Percentiles rank a stretch among this genome's conserved stretches.
These are phyloP conservation scores for Biscutella laevigata DNA, from an alignment of 441 rosid species.

Conservation along the genomic window DNA sequence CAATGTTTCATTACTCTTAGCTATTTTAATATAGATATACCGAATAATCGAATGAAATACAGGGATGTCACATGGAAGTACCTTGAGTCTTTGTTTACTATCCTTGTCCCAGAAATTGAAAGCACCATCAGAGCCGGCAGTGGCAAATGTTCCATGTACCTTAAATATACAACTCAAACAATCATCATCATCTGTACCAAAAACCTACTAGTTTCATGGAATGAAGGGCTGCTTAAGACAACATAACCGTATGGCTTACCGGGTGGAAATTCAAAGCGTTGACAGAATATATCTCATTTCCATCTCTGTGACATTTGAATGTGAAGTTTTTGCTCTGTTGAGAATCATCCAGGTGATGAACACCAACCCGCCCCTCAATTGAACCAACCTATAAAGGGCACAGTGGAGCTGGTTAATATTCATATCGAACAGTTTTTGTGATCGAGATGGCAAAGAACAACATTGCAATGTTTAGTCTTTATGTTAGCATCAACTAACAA, in stretches of 20 bases:
- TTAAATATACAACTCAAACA: constrained; percentile 22
- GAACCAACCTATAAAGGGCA: constrained; percentile 64
- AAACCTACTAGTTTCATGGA: neutral
- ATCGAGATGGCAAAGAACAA: neutral
- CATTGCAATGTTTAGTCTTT: neutral
- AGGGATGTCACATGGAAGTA: constrained; percentile 14
- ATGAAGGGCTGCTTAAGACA: neutral
- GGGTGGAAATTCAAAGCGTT: constrained; percentile 93
- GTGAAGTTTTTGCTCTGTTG: constrained; percentile 76
- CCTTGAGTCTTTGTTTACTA: constrained; percentile 95
- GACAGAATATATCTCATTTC: constrained; percentile 74
- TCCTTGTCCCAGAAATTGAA: constrained; percentile 99
- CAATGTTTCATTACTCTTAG: neutral
- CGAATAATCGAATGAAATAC: neutral
- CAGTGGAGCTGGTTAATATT: neutral
- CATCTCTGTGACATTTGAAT: constrained; percentile 90
- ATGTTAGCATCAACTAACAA: neutral
- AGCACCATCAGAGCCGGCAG: constrained; percentile 97
- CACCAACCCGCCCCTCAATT: constrained; percentile 92
- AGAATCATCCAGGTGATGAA: constrained; percentile 89
- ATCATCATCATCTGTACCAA: constrained; percentile 2
- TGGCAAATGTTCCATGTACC: constrained; percentile 92
- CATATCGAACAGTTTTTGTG: neutral
- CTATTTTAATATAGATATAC: no score
- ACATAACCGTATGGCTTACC: constrained; percentile 35